Conservation (phyloP, 2,329 filamentous ascomycete species). For the Trichophyton mentagrophytes region DNA sequence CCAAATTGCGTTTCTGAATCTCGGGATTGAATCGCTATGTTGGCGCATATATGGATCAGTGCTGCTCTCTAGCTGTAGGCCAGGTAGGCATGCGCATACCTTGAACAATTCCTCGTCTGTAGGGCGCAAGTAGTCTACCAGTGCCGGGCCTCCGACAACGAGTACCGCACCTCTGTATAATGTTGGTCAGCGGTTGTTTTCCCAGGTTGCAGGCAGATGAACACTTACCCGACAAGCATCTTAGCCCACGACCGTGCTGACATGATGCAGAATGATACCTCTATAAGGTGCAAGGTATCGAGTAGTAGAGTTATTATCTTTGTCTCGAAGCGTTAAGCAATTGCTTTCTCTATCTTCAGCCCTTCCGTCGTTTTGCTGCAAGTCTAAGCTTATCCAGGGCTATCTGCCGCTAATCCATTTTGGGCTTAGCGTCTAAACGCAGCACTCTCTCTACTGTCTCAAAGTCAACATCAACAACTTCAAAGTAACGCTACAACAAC, state of each 20-base stretch:
- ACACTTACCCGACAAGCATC: conserved; percentile 55
- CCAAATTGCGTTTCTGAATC: conserved; percentile 76
- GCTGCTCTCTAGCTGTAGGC: neutral
- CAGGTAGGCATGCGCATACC: conserved; percentile 22
- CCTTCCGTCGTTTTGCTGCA: neutral
- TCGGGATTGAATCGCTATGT: conserved; percentile 76
- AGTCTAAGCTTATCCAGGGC: neutral
- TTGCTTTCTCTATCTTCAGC: neutral
- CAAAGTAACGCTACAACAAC: too few relatives aligned
- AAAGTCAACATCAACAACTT: too few relatives aligned
- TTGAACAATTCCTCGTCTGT: conserved; percentile 84
- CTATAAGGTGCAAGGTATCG: neutral
- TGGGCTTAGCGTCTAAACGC: neutral
- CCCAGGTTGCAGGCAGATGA: conserved; percentile 9
- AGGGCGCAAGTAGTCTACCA: conserved; percentile 60
- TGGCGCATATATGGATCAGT: neutral
- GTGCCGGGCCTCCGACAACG: conserved; percentile 70
- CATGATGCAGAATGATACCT: neutral
- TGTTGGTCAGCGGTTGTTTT: conserved; percentile 1
- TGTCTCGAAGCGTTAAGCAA: neutral
- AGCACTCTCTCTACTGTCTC: neutral
- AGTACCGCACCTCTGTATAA: conserved; percentile 52
- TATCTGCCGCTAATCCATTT: neutral
- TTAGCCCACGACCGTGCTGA: conserved; percentile 45
- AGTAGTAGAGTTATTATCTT: neutral